These are phyloP conservation scores for Rhizopogon rudus DNA, from an alignment of 768 basidiomycete genomes.

Conservation along the genomic window DNA sequence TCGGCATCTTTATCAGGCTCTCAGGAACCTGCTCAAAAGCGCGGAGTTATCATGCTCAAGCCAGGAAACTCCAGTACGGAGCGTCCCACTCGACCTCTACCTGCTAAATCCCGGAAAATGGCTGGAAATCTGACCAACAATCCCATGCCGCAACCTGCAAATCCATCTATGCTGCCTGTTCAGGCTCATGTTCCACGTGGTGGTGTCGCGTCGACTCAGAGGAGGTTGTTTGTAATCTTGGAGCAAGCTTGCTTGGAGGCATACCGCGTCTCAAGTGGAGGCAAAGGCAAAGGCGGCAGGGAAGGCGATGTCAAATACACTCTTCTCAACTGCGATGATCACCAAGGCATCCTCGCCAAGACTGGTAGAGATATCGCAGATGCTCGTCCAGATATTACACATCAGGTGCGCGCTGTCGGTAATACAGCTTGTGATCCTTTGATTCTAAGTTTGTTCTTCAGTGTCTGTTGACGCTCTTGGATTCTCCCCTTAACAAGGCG, in stretches of 20 bases:
- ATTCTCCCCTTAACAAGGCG: slow-evolving; percentile 97
- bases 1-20: slow-evolving; percentile 2
- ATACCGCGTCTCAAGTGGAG: slow-evolving; percentile 72
- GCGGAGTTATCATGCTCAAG: slow-evolving; percentile 15
- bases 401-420: slow-evolving; percentile 63
- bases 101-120: slow-evolving; percentile 52
- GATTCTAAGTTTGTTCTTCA: slow-evolving; percentile 27
- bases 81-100: slow-evolving; percentile 64
- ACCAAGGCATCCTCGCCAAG: slow-evolving; percentile 97
- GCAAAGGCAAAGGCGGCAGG: slow-evolving; percentile 45
- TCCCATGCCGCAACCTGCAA: slow-evolving; percentile 47
- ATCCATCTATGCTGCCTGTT: slow-evolving; percentile 79
- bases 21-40: slow-evolving; percentile 13
- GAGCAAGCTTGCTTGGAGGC: slow-evolving; percentile 96
- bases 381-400: slow-evolving; percentile 98
- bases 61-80: slow-evolving; percentile 24
- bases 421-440: not conserved
- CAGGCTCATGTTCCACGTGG: slow-evolving; percentile 70
- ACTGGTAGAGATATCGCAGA: slow-evolving; percentile 98
- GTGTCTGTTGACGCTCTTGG: slow-evolving; percentile 94
- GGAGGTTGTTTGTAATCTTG: slow-evolving; percentile 84
- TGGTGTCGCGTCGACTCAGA: slow-evolving; percentile 45
- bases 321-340: slow-evolving; percentile 96
- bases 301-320: slow-evolving; percentile 91
- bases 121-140: slow-evolving; percentile 33